Percentiles rank a stretch among this genome's conserved stretches.
These are phyloP conservation scores for Cladophialophora bantiana DNA, from an alignment of 2,329 filamentous ascomycete genomes.

Conservation along the genomic window DNA sequence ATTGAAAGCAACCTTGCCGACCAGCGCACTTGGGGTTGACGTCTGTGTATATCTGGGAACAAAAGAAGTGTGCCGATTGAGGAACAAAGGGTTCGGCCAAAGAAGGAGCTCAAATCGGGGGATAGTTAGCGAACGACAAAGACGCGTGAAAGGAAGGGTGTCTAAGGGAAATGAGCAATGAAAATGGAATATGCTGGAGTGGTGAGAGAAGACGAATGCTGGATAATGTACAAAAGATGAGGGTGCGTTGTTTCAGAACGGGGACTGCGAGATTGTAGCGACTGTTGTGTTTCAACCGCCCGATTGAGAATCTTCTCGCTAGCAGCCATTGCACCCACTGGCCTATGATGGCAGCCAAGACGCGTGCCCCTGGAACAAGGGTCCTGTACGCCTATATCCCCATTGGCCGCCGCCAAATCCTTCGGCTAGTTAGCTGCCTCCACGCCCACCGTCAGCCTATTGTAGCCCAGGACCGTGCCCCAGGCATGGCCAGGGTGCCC, in stretches of 20 bases:
- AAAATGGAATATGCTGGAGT: background rate
- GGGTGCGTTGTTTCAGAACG: constrained; percentile 5
- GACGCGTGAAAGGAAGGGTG: background rate
- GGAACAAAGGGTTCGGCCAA: constrained; percentile 20
- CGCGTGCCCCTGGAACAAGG: background rate
- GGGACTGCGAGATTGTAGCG: constrained; percentile 2
- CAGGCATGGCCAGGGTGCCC: background rate
- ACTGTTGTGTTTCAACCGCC: constrained; percentile 5
- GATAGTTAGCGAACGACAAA: constrained; percentile 19
- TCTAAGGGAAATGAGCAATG: background rate
- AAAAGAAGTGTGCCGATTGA: constrained; percentile 9
- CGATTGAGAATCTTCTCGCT: background rate
- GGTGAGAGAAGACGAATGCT: constrained; percentile 6
- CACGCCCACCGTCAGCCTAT: constrained; percentile 5
- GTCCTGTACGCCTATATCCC: background rate
- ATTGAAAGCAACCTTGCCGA: background rate
- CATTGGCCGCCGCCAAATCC: constrained; percentile 21
- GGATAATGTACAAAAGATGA: constrained; percentile 12
- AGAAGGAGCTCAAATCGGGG: background rate
- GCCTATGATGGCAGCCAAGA: constrained; percentile 19
- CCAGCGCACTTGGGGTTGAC: background rate
- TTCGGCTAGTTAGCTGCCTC: constrained; percentile 18
- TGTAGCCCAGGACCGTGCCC: background rate
- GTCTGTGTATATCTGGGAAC: constrained; percentile 8
- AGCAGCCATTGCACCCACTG: background rate